Conservation (phyloP, 1,284 basidiomycete genomes). For the Fomitopsis betulina region DNA sequence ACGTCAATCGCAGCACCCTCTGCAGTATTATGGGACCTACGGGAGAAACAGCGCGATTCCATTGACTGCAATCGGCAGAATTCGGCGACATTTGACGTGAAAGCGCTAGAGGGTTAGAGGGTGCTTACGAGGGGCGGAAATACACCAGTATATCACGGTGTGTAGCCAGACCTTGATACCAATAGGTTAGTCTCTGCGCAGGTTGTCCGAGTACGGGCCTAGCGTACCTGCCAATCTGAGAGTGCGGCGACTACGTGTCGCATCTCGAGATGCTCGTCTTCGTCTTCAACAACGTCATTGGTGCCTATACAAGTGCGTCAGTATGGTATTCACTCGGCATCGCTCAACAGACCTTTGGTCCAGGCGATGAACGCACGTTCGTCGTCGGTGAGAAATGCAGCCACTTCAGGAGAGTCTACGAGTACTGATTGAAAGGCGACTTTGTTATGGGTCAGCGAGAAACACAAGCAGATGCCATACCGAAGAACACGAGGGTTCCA, state of each 20-base stretch:
- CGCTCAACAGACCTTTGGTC: slow-evolving; percentile 45
- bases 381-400: slow-evolving; percentile 53
- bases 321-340: background rate
- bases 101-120: too few species aligned
- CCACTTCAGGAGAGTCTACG: slow-evolving; percentile 56
- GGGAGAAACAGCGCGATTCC: slow-evolving; percentile 66
- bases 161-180: slow-evolving; percentile 42
- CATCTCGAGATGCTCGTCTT: slow-evolving; percentile 50
- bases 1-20: background rate
- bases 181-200: background rate
- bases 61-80: slow-evolving; percentile 28
- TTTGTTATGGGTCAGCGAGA: background rate
- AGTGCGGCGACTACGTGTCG: slow-evolving; percentile 52
- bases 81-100: background rate
- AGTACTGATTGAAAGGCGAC: slow-evolving; percentile 30
- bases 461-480: slow-evolving; percentile 25
- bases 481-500: slow-evolving; percentile 38
- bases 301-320: slow-evolving; percentile 35
- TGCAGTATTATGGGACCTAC: slow-evolving; percentile 28
- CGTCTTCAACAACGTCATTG: slow-evolving; percentile 57
- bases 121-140: slow-evolving; percentile 53
- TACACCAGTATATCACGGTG: slow-evolving; percentile 56
- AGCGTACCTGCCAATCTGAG: slow-evolving; percentile 58
- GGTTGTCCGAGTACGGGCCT: too few species aligned
- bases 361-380: slow-evolving; percentile 56